phyloP scores from a whole-genome alignment of 2,329 filamentous ascomycete species.

The Cladobotryum protrusum region DNA sequence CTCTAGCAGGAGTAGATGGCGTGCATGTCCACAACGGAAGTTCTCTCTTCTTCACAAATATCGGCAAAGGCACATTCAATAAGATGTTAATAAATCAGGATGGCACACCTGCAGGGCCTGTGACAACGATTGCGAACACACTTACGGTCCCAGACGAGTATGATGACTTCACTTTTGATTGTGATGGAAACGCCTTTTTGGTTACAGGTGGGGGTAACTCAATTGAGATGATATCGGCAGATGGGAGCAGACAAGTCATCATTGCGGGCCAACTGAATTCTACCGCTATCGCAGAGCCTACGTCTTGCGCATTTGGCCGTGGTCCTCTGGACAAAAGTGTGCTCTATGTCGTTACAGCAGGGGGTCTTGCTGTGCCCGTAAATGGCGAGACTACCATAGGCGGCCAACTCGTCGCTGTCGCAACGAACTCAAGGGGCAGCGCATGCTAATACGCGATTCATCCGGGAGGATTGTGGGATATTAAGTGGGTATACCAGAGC shows the following conservation, averaged over 20 bases:
- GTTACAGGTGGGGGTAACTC: constrained; percentile 15
- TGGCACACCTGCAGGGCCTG: constrained; percentile 13
- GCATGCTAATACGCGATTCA: not conserved
- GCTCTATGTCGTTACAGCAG: constrained; percentile 8
- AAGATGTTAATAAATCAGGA: constrained; percentile 13
- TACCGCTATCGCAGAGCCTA: constrained; percentile 11
- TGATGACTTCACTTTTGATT: constrained; percentile 19
- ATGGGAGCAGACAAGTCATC: constrained; percentile 8
- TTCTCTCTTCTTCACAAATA: constrained; percentile 22
- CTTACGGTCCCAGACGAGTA: not conserved
- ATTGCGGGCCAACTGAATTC: constrained; percentile 17
- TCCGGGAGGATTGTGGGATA: too few species aligned
- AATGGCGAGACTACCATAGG: not conserved
- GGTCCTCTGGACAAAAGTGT: constrained; percentile 3
- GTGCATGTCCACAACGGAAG: constrained; percentile 17
- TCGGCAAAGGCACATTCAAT: constrained; percentile 16
- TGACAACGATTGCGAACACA: constrained; percentile 11
- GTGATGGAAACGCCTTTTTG: constrained; percentile 15
- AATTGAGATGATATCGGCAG: constrained; percentile 12
- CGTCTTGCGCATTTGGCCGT: constrained; percentile 9
- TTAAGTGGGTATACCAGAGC: too few species aligned
- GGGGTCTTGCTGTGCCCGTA: constrained; percentile 1
- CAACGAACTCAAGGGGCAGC: constrained; percentile 1
- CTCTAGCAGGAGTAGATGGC: constrained; percentile 18
- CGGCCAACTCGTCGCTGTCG: constrained; percentile 2